Conservation (phyloP, 345 rosid genomes). For the Boechera retrofracta region DNA sequence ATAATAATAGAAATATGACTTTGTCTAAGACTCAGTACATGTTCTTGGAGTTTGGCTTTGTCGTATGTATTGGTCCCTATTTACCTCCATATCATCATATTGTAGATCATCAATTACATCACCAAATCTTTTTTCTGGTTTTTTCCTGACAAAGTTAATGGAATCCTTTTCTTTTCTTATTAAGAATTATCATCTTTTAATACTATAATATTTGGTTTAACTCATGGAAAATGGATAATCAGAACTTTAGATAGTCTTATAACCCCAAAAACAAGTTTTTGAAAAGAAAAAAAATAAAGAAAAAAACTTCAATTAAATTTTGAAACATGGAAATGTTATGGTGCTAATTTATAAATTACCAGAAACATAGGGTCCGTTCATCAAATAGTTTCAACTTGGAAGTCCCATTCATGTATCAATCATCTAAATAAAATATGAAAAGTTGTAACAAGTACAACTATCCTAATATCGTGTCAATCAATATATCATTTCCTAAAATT, state of each 20-base stretch:
- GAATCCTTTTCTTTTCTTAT: too few species aligned
- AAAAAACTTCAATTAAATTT: not conserved
- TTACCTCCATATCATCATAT: not conserved
- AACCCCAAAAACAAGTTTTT: too few species aligned
- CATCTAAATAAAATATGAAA: not conserved
- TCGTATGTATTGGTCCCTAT: not conserved
- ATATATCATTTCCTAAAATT: not conserved
- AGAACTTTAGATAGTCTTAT: not conserved
- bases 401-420: constrained; percentile 3
- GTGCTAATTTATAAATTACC: not conserved
- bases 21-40: not conserved
- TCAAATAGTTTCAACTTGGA: not conserved
- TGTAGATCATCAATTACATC: not conserved
- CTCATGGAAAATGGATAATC: not conserved
- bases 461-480: not conserved
- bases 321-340: not conserved
- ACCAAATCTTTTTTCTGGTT: not conserved
- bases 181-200: not conserved
- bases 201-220: too few species aligned
- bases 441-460: not conserved
- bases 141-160: too few species aligned
- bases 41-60: not conserved
- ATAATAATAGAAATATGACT: not conserved
- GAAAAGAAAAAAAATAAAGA: too few species aligned
- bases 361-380: not conserved